Base-by-base conservation (phyloP, 2,329 filamentous ascomycete genomes). In the Beauveria medogensis region DNA sequence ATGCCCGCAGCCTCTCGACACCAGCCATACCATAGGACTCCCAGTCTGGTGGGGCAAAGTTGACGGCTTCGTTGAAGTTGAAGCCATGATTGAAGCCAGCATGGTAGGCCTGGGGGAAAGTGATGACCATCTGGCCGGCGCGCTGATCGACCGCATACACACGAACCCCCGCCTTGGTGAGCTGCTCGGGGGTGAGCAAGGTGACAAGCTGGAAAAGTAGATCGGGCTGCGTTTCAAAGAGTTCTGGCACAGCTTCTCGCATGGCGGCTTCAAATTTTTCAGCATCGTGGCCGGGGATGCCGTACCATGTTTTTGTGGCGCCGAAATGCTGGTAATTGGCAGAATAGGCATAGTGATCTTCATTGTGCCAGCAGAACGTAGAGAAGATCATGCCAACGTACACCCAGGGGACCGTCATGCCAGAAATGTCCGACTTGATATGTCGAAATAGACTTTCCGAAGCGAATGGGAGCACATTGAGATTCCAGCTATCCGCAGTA, bases 361-460 rank as follows among this genome's bases (percentile, higher is more conserved):
- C 94, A 65, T 96, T 97, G 72, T 99, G 94, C 94, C 94, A 99
- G 74, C 94, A 99, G 70, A 99, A 99, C 0, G 94, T 97, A 0
- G 94, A 99, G 72, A 99, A 99, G 44, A 96, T 95, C 94, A 99
- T 99, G 64, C 94, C 94, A 4, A 99, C 94, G 70, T 99, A 99
- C 3, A 99, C 86, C 94, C 94, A 99, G 0, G 94, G 94, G 8
- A 99, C 93, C 0, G 94, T 99, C 94, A 99, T 99, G 43, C 94
- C 94, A 2, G 94, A 97, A 58, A 99, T 95, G 70, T 99, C 94
- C 0, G 93, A 91, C 73, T 97, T 97, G 79, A 99, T 97, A 68
- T 99, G 91, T 54, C 93, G 85, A 78, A 99, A 99, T 1, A 99
- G 79, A 53, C 92, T 97, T 57, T 97, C 93, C 1, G 89, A 86